These are phyloP conservation scores for Rhodosporidiobolus odoratus DNA, from an alignment of 768 basidiomycete genomes.

Conservation along the genomic window DNA sequence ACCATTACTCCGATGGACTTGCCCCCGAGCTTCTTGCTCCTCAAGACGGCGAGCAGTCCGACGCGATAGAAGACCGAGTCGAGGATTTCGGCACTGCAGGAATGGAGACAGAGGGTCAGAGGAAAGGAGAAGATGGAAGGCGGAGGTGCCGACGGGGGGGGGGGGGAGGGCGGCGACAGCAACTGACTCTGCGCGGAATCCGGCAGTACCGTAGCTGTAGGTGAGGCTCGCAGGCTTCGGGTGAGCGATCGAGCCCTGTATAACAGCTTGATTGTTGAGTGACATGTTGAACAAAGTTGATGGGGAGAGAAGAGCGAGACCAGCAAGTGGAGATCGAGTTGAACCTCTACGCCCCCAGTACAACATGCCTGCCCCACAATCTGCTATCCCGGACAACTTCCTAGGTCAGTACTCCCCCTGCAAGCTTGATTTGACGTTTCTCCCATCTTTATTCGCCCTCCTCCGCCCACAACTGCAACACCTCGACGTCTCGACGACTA, in stretches of 20 bases:
- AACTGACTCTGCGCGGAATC: conserved; percentile 49
- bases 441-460: background rate
- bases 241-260: conserved; percentile 44
- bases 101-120: background rate
- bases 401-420: conserved; percentile 7
- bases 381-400: conserved; percentile 35
- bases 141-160: too few species aligned
- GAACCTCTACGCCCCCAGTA: too few species aligned
- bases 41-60: conserved; percentile 77
- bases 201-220: conserved; percentile 51
- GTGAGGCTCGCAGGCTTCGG: conserved; percentile 45
- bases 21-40: conserved; percentile 87
- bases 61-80: conserved; percentile 93
- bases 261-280: conserved; percentile 37
- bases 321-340: too few species aligned
- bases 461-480: background rate
- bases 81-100: conserved; percentile 49
- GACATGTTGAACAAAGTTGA: background rate
- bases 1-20: conserved; percentile 96
- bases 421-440: background rate
- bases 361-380: conserved; percentile 27
- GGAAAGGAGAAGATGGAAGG: conserved; percentile 25
- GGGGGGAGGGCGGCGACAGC: too few species aligned
- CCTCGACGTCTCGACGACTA: too few species aligned
- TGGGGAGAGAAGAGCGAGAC: background rate